Base-by-base conservation (phyloP, 2,329 filamentous ascomycete species). In the Colletotrichum zoysiae region DNA sequence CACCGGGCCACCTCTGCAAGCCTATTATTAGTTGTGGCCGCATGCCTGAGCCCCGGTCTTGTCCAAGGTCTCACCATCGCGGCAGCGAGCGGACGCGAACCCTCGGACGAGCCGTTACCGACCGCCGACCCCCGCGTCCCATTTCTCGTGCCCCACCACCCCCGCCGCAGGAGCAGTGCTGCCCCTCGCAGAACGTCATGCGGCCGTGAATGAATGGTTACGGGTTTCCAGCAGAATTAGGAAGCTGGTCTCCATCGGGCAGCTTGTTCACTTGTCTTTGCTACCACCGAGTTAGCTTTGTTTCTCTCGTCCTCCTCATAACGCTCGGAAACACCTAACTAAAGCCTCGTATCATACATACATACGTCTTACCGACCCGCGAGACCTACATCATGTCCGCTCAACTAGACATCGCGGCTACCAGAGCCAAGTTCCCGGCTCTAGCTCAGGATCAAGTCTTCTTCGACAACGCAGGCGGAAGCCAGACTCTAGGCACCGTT, bases 381-480 rank as follows among this genome's bases (percentile, higher is more conserved):
- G 8, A 38, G n/a, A 46, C 23, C 33, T 7, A 35, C 2, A 18
- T n/a, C 35, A 73, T 73, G 71, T 46, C 68, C 42, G 26, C 56
- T 26, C 55, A 63, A 23, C 44, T 68, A 40, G 84, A 91, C 75
- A 84, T 93, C 60, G 77, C 84, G 11, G 81, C 83, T 60, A 85
- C 87, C 40, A 86, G 91, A 71, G 83, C 85, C 73, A 84, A 86
- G 65, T 95, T 95, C 82, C 92, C 93, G 44, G 91, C 92, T 18
- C 80, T 95, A 50, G 81, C 86, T 51, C 86, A 90, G 71, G 84
- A 90, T 58, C 92, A 94, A 77, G 85, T 95, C 61, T 94, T 88
- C 78, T 88, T 95, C 75, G 93, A 95, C 78, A 95, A 95, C 78
- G 93, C 92, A 14, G 93, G 93, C 23, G 93, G 93, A 48, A 93